A percentile compares a stretch with the other conserved stretches of the same genome.
These are phyloP conservation scores for Starmera pachycereana DNA, from an alignment of 805 yeast species.

Conservation along the genomic window DNA sequence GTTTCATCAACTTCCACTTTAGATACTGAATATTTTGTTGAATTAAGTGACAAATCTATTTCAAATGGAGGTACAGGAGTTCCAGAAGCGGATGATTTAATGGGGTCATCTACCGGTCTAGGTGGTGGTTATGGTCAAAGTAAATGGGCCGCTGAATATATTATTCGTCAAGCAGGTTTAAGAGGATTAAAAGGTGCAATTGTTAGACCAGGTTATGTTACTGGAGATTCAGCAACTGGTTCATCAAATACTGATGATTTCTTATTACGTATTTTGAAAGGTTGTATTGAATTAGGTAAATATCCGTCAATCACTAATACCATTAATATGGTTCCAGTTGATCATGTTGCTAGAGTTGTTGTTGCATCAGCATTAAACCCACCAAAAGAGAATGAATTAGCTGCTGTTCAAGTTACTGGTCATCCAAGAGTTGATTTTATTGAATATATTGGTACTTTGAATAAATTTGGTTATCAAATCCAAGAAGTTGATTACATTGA, in stretches of 20 bases:
- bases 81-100: slow-evolving; percentile 71
- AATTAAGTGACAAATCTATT: slow-evolving; percentile 60
- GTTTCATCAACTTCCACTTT: slow-evolving; percentile 93
- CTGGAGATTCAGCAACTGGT: slow-evolving; percentile 79
- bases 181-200: slow-evolving; percentile 83
- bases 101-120: slow-evolving; percentile 74
- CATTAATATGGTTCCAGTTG: slow-evolving; percentile 96
- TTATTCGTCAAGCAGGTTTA: slow-evolving; percentile 80
- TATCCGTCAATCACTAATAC: slow-evolving; percentile 81
- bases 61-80: slow-evolving; percentile 63
- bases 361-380: slow-evolving; percentile 79
- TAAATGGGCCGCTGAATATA: slow-evolving; percentile 94
- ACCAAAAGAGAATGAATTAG: slow-evolving; percentile 37
- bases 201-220: slow-evolving; percentile 92
- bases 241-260: slow-evolving; percentile 95
- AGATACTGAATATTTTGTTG: slow-evolving; percentile 74
- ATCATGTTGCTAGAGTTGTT: slow-evolving; percentile 90
- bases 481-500: slow-evolving; percentile 52
- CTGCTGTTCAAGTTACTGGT: slow-evolving; percentile 94
- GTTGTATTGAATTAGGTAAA: slow-evolving; percentile 78
- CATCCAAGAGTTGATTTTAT: slow-evolving; percentile 86
- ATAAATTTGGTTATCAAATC: slow-evolving; percentile 64
- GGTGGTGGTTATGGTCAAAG: slow-evolving; percentile 95
- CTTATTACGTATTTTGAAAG: slow-evolving; percentile 88
- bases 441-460: slow-evolving; percentile 58